These are phyloP conservation scores for Candida chauliodis DNA, from an alignment of 805 yeast genomes.

Conservation along the genomic window DNA sequence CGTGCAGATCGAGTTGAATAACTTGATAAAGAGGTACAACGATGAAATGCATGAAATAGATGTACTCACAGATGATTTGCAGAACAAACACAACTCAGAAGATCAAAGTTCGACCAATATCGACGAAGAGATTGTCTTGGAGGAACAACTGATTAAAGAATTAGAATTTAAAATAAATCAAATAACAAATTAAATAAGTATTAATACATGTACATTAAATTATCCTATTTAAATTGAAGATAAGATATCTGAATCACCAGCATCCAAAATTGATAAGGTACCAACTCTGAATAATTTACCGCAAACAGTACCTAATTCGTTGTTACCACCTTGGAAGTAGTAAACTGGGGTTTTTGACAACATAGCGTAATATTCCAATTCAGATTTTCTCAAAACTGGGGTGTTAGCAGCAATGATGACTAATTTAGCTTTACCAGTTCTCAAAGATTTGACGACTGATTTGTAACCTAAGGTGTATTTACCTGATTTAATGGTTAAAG, in stretches of 20 bases:
- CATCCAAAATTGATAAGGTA: constrained; percentile 91
- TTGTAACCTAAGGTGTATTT: constrained; percentile 99
- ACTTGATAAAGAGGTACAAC: constrained; percentile 13
- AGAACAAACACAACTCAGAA: background rate
- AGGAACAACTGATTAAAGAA: constrained; percentile 42
- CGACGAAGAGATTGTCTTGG: constrained; percentile 40
- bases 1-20: constrained; percentile 23
- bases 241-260: constrained; percentile 99
- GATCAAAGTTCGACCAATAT: constrained; percentile 20
- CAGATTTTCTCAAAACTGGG: constrained; percentile 99
- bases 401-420: constrained; percentile 98
- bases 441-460: constrained; percentile 95
- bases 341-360: constrained; percentile 94
- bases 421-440: constrained; percentile 99
- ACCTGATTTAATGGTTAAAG: constrained; percentile 98
- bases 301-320: constrained; percentile 99
- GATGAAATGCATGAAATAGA: constrained; percentile 4
- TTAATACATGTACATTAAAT: background rate
- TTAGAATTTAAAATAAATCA: constrained; percentile 27
- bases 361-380: constrained; percentile 99
- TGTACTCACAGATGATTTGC: background rate
- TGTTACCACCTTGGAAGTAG: constrained; percentile 99
- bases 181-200: constrained; percentile 1
- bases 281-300: constrained; percentile 99
- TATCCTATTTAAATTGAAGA: constrained; percentile 38